Conservation (phyloP, 352 stramenopile species). For the Globisporangium cystogenes region DNA sequence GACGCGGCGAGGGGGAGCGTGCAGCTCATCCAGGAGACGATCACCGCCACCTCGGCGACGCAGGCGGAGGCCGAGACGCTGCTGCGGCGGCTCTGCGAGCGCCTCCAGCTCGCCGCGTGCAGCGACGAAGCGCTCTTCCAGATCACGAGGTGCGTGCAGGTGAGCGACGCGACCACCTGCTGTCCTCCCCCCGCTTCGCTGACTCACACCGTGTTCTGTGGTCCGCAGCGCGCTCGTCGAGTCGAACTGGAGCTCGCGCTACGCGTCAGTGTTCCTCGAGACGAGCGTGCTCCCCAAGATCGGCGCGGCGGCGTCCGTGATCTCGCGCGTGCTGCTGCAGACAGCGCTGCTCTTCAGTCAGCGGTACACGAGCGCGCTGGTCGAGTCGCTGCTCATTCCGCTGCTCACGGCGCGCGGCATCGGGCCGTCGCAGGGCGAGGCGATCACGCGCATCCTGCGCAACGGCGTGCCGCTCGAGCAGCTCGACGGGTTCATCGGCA, state of each 20-base stretch:
- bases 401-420: constrained; percentile 31
- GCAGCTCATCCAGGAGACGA: constrained; percentile 47
- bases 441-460: constrained; percentile 57
- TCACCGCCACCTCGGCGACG: constrained; percentile 52
- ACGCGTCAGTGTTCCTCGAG: constrained; percentile 53
- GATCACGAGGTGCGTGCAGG: constrained; percentile 33
- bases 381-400: constrained; percentile 52
- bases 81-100: constrained; percentile 38
- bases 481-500: constrained; percentile 41
- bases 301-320: constrained; percentile 44
- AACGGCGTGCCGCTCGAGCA: constrained; percentile 39
- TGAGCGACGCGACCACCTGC: not conserved
- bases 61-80: constrained; percentile 45
- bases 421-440: constrained; percentile 53
- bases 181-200: no score
- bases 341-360: constrained; percentile 46
- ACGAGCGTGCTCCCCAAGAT: constrained; percentile 57
- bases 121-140: constrained; percentile 62
- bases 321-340: constrained; percentile 69
- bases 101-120: constrained; percentile 34
- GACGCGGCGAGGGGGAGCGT: constrained; percentile 22
- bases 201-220: not conserved
- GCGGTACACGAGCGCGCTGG: constrained; percentile 31
- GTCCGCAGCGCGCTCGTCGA: constrained; percentile 39
- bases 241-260: constrained; percentile 65